Evolutionary conservation across 495 filamentous ascomycete genomes (phyloP).

Genomic region (Parmelia sp.): DNA sequence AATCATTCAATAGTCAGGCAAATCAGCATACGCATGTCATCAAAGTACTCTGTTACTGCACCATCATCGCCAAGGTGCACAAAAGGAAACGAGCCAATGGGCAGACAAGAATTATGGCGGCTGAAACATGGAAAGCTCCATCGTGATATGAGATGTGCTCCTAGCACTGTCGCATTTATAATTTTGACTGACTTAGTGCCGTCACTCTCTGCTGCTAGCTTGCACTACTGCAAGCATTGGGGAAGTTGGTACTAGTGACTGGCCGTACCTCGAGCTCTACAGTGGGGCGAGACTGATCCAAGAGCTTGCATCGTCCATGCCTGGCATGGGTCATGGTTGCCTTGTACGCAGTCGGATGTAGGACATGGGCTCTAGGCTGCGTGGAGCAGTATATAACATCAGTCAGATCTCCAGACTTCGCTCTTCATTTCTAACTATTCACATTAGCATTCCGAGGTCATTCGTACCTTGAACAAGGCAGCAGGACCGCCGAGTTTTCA

Average conservation of each 20-base stretch:
- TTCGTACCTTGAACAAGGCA: too few species aligned
- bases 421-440: too few species aligned
- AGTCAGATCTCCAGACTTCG: background rate
- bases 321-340: background rate
- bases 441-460: too few species aligned
- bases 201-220: background rate
- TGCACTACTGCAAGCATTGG: background rate
- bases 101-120: background rate
- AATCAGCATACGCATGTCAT: background rate
- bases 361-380: background rate
- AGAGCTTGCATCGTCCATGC: background rate
- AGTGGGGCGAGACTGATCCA: background rate
- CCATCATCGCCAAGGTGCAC: background rate
- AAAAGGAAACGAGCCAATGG: conserved; percentile 14
- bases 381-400: conserved; percentile 1
- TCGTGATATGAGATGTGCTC: background rate
- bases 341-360: background rate
- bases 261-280: background rate
- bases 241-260: background rate
- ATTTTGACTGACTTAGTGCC: background rate
- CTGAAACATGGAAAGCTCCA: background rate
- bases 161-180: background rate
- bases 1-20: background rate
- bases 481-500: too few species aligned
- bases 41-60: background rate